Evolutionary conservation across 805 yeast genomes (phyloP).

Genomic region (Myxozyma vanderwaltii): DNA sequence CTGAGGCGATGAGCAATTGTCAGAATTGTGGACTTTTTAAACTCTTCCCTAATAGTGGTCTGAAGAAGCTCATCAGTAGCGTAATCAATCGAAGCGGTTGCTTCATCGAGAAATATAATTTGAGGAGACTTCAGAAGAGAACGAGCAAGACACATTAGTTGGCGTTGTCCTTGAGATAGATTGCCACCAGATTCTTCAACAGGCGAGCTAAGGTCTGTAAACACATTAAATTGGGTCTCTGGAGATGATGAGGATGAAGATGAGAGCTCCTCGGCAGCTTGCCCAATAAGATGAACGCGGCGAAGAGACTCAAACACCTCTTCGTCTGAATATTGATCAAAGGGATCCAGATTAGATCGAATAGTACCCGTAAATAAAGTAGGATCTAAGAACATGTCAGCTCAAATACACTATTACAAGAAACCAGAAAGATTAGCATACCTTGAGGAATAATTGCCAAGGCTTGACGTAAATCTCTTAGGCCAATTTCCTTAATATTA

Average conservation of each 20-base stretch:
- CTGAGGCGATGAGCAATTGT: constrained; percentile 76
- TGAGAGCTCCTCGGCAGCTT: neutral
- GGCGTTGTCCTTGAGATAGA: constrained; percentile 71
- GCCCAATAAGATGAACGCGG: constrained; percentile 46
- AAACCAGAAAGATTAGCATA: constrained; percentile 37
- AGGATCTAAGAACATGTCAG: constrained; percentile 49
- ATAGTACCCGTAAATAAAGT: constrained; percentile 78
- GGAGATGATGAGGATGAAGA: neutral
- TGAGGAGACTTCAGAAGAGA: constrained; percentile 65
- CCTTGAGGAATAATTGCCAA: constrained; percentile 83
- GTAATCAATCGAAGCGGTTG: constrained; percentile 73
- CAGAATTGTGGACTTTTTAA: constrained; percentile 61
- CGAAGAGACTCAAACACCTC: constrained; percentile 69
- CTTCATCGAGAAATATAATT: constrained; percentile 69
- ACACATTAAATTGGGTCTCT: constrained; percentile 37
- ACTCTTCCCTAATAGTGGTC: constrained; percentile 58
- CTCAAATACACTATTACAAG: neutral
- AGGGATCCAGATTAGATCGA: constrained; percentile 79
- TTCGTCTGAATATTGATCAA: constrained; percentile 57
- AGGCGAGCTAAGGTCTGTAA: constrained; percentile 52
- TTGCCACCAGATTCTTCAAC: constrained; percentile 72
- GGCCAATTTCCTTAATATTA: constrained; percentile 64
- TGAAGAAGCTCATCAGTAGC: constrained; percentile 70
- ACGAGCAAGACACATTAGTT: constrained; percentile 66
- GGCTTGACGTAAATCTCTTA: constrained; percentile 65